Evolutionary conservation across 768 basidiomycete genomes (phyloP).

Genomic region (Xanthoconium purpureum): DNA sequence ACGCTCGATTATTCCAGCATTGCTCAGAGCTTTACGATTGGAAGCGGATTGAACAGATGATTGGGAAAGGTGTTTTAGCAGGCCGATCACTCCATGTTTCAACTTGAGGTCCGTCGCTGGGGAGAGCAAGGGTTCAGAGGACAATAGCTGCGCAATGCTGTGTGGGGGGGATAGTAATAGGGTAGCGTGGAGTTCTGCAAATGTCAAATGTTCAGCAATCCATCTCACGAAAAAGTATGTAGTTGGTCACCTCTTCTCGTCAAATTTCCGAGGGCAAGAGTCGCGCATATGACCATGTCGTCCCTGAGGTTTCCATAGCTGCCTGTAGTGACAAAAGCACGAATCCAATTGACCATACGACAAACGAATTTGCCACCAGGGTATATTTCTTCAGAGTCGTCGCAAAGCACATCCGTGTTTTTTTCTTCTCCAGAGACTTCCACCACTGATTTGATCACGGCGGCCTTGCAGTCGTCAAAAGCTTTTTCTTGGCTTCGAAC

Average conservation of each 20-base stretch:
- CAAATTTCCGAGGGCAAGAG: slow-evolving; percentile 79
- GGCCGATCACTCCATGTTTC: slow-evolving; percentile 84
- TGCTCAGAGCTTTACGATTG: slow-evolving; percentile 58
- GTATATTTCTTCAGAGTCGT: slow-evolving; percentile 49
- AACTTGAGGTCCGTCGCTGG: slow-evolving; percentile 68
- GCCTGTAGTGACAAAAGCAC: slow-evolving; percentile 45
- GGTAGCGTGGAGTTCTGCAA: slow-evolving; percentile 54
- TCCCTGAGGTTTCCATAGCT: slow-evolving; percentile 44
- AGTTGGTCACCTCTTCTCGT: slow-evolving; percentile 59
- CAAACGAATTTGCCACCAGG: slow-evolving; percentile 72
- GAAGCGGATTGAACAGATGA: slow-evolving; percentile 52
- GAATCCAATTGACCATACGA: slow-evolving; percentile 76
- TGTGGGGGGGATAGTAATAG: slow-evolving; percentile 65
- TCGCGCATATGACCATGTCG: slow-evolving; percentile 81
- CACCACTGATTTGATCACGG: slow-evolving; percentile 80
- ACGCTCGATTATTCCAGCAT: slow-evolving; percentile 59
- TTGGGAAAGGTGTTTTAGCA: slow-evolving; percentile 85
- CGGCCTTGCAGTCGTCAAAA: slow-evolving; percentile 81
- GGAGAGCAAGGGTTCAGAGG: slow-evolving; percentile 54
- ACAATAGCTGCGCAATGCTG: slow-evolving; percentile 58
- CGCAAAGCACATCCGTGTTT: slow-evolving; percentile 78
- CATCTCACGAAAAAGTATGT: background rate
- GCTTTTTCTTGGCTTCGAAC: slow-evolving; percentile 63
- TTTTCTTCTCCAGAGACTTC: slow-evolving; percentile 81
- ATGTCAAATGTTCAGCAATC: slow-evolving; percentile 6